Evolutionary conservation across 1,284 basidiomycete genomes (phyloP), one percentile per base, ranked within the genome.

Genomic region (Retiboletus flavoniger): DNA sequence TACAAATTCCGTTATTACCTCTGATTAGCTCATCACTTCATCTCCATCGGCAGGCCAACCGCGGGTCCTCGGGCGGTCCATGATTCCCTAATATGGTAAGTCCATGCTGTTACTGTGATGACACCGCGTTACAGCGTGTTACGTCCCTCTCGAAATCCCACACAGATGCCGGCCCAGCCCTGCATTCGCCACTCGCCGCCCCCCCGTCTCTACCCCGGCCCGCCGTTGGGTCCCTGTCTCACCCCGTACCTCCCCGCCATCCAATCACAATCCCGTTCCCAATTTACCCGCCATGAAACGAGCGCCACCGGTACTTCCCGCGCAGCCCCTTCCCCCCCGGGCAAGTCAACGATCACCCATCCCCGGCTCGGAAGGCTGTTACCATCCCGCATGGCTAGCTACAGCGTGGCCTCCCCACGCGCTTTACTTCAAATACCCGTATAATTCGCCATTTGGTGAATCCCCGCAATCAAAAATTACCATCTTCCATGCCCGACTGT

Each of bases 1-100:
- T 63, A 45, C 56, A 68, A 68, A 65, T 67, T 57, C 57, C 47
- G 67, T 47, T 69, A 70, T 72, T 62, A 71, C 60, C 60, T 67
- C 6, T 68, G 67, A 64, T 66, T 66, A 68, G 56, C 42, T 67
- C 43, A 70, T 31, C 60, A 47, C 17, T 55, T 56, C 56, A 67
- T 57, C 56, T 61, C 50, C 55, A 68, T 63, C 66, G 64, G 65
- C 64, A 68, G 48, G 43, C 55, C 44, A 55, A 67, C 67, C 67
- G 69, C 67, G 67, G 67, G 51, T 24, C 67, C 67, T 72, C 67
- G 67, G 66, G 59, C 54, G 62, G 62, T 16, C 51, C 50, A 54
- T 50, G 3, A 2, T 0, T 19, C 0, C 58, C 57, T 0, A 9
- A 60, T 67, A 39, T 55, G 57, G 66, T 16, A 63, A 1, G 38